Evolutionary conservation across 148 eudicot genomes (phyloP).

Genomic region (Rheum nobile): DNA sequence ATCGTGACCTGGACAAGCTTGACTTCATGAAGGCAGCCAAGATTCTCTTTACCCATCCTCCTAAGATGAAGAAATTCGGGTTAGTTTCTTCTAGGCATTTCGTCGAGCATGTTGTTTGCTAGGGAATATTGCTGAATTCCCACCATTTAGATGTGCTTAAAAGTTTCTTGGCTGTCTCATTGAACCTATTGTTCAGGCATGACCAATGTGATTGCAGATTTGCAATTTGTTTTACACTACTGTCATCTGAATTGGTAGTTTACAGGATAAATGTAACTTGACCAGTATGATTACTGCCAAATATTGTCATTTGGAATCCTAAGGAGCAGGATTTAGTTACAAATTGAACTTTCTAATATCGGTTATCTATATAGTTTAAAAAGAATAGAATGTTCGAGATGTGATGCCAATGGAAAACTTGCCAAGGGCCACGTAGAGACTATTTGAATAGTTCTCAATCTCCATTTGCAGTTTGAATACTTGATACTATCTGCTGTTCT

Average conservation of each 20-base stretch:
- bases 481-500: conserved; percentile 3
- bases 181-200: not conserved
- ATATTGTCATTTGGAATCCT: not conserved
- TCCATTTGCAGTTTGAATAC: not conserved
- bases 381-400: too few relatives aligned
- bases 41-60: conserved; percentile 50
- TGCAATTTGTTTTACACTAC: not conserved
- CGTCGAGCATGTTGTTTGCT: conserved; percentile 19
- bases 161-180: not conserved
- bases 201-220: not conserved
- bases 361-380: too few relatives aligned
- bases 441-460: not conserved
- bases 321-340: not conserved
- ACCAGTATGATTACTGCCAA: not conserved
- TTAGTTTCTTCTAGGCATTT: conserved; percentile 32
- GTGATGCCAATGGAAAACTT: too few relatives aligned
- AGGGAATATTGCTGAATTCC: not conserved
- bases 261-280: not conserved
- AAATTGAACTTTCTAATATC: too few relatives aligned
- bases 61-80: conserved; percentile 67
- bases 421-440: too few relatives aligned
- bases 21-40: conserved; percentile 75
- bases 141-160: not conserved
- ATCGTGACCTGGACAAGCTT: conserved; percentile 58
- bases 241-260: not conserved